A percentile compares a stretch with the other conserved stretches of the same genome.
phyloP scores from a whole-genome alignment of 148 eudicot genomes.

The Rhododendron henanense region DNA sequence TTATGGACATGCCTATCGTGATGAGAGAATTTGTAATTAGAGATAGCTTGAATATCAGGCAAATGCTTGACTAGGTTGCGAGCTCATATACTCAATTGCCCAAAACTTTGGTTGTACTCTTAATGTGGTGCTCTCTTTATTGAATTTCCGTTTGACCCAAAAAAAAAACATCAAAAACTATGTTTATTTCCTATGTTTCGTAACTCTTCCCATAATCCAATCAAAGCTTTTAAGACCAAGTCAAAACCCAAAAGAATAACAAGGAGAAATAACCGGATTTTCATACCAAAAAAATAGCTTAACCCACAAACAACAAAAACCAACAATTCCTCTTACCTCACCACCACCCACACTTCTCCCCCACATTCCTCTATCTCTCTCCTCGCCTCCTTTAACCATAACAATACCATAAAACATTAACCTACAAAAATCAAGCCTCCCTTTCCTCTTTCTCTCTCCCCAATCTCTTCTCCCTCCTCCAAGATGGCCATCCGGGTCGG shows the following conservation, averaged over 20 bases:
- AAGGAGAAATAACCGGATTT: not conserved
- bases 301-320: not conserved
- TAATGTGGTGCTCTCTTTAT: no score
- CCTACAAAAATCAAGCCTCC: not conserved
- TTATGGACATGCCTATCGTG: no score
- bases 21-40: no score
- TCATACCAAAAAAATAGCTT: not conserved
- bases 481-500: conserved; percentile 4
- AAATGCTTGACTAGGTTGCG: no score
- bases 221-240: not conserved
- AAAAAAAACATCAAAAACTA: not conserved
- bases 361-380: not conserved
- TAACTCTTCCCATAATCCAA: not conserved
- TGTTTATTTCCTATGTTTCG: not conserved
- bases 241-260: conserved; percentile 1
- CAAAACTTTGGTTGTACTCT: no score
- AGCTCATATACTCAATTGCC: no score
- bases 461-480: not conserved
- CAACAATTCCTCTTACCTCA: not conserved
- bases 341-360: not conserved
- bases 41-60: no score
- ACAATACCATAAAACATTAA: not conserved
- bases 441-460: not conserved
- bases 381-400: not conserved
- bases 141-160: no score